phyloP scores from a whole-genome alignment of 108 stramenopile genomes.

The Cyclotella kingstonii region DNA sequence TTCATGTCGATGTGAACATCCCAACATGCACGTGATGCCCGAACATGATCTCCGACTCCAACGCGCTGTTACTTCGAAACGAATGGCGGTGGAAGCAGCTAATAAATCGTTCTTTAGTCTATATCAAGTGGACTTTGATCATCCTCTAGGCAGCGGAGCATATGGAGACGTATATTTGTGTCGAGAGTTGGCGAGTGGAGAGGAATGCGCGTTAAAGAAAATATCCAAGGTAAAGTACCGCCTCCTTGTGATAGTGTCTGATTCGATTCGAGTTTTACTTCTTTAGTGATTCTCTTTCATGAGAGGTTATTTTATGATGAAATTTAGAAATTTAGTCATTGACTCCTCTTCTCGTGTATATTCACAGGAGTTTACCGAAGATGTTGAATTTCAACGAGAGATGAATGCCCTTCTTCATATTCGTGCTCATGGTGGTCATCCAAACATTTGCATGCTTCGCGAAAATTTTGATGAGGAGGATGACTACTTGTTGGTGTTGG shows the following conservation, averaged over 20 bases:
- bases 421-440: conserved; percentile 69
- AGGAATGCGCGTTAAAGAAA: conserved; percentile 71
- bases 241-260: too few relatives aligned
- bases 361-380: conserved; percentile 51
- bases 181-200: conserved; percentile 43
- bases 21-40: neutral
- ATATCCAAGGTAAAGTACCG: conserved; percentile 78
- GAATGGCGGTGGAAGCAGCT: conserved; percentile 31
- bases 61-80: conserved; percentile 28
- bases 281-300: too few relatives aligned
- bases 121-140: conserved; percentile 44
- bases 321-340: neutral
- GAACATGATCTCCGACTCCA: conserved; percentile 28
- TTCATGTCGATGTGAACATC: conserved; percentile 14
- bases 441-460: conserved; percentile 65
- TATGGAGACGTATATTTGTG: conserved; percentile 76
- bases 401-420: conserved; percentile 78
- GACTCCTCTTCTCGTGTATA: neutral
- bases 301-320: too few relatives aligned
- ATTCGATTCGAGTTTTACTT: too few relatives aligned
- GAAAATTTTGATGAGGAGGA: conserved; percentile 67
- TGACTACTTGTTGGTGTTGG: conserved; percentile 64
- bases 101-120: conserved; percentile 22
- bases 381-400: conserved; percentile 67
- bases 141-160: conserved; percentile 42